phyloP scores from a whole-genome alignment of 805 yeast species.

The Starmerella apicola region DNA sequence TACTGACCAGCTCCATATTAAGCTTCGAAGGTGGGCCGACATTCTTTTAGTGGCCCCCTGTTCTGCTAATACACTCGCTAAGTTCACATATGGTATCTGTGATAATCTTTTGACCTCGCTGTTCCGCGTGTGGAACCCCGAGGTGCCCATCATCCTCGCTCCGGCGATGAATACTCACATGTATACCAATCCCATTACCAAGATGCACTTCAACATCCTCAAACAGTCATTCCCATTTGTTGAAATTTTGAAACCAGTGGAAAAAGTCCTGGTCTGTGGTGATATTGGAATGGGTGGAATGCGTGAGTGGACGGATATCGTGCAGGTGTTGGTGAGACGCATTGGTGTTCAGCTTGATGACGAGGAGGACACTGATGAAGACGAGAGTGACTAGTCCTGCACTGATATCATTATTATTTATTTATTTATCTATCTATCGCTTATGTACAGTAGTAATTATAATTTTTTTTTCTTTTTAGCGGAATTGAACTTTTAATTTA shows the following conservation, averaged over 20 bases:
- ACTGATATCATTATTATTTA: constrained; percentile 1
- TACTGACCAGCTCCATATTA: constrained; percentile 64
- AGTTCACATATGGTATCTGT: constrained; percentile 79
- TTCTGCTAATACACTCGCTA: constrained; percentile 84
- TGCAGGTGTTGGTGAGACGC: constrained; percentile 54
- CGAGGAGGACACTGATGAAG: constrained; percentile 21
- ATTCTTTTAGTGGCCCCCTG: constrained; percentile 82
- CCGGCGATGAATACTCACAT: constrained; percentile 95
- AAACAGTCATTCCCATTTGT: constrained; percentile 87
- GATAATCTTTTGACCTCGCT: constrained; percentile 84
- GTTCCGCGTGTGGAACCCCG: constrained; percentile 90
- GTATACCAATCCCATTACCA: constrained; percentile 80
- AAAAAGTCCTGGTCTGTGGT: constrained; percentile 86
- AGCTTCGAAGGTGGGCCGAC: constrained; percentile 93
- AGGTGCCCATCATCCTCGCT: constrained; percentile 77
- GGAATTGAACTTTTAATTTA: too few relatives aligned
- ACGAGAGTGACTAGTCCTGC: not conserved
- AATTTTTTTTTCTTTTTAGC: too few relatives aligned
- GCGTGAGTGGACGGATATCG: constrained; percentile 94
- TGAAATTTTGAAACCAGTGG: constrained; percentile 84
- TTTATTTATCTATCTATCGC: not conserved
- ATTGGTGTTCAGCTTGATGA: constrained; percentile 25
- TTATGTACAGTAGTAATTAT: not conserved
- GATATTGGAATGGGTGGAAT: constrained; percentile 98
- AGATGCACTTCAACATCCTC: constrained; percentile 60